These are phyloP conservation scores for Neurospora sp. DNA, from an alignment of 495 filamentous ascomycete genomes.

Conservation along the genomic window DNA sequence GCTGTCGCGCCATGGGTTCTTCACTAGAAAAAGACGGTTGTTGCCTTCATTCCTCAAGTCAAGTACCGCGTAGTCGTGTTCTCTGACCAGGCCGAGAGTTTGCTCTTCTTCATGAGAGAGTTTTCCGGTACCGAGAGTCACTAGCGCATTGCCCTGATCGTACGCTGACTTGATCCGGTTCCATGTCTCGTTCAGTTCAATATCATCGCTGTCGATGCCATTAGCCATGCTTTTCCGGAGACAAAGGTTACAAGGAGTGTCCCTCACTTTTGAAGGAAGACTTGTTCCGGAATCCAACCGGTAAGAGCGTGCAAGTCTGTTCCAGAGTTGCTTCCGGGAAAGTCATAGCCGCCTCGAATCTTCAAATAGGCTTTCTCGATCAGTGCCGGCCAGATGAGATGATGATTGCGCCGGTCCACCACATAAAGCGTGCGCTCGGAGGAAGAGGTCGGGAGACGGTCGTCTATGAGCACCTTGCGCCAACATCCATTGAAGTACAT, in stretches of 20 bases:
- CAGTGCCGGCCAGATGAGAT: slow-evolving; percentile 80
- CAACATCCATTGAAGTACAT: slow-evolving; percentile 93
- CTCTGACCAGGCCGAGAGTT: slow-evolving; percentile 68
- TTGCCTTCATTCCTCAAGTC: slow-evolving; percentile 55
- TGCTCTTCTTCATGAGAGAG: slow-evolving; percentile 63
- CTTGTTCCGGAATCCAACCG: slow-evolving; percentile 94
- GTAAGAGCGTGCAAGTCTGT: slow-evolving; percentile 86
- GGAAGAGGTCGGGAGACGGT: slow-evolving; percentile 69
- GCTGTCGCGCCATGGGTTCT: slow-evolving; percentile 92
- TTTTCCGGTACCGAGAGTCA: slow-evolving; percentile 84
- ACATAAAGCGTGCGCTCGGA: slow-evolving; percentile 72
- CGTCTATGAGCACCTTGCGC: slow-evolving; percentile 81
- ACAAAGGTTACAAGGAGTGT: not conserved
- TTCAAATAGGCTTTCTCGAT: slow-evolving; percentile 98
- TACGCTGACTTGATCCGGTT: slow-evolving; percentile 63
- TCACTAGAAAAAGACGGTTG: slow-evolving; percentile 64
- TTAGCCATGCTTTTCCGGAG: slow-evolving; percentile 10
- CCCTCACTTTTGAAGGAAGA: slow-evolving; percentile 66
- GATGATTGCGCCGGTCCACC: slow-evolving; percentile 71
- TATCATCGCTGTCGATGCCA: slow-evolving; percentile 42
- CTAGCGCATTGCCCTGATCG: slow-evolving; percentile 66
- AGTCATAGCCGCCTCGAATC: slow-evolving; percentile 90
- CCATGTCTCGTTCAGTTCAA: slow-evolving; percentile 69
- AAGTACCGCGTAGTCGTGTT: slow-evolving; percentile 91
- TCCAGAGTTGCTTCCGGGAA: slow-evolving; percentile 95